Conservation (phyloP, 1,284 basidiomycete genomes). For the Cerioporus squamosus region DNA sequence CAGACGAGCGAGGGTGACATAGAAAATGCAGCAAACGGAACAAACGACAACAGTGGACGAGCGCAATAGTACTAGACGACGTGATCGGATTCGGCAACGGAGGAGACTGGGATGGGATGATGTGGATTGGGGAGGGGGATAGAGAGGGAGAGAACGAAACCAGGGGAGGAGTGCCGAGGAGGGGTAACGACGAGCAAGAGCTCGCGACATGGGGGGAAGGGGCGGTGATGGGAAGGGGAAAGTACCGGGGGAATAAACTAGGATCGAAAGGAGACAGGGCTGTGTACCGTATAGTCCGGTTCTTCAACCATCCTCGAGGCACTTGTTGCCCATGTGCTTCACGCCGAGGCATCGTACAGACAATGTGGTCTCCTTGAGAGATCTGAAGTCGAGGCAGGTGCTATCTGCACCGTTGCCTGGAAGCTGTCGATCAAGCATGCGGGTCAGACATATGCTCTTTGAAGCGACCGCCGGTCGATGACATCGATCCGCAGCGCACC, state of each 20-base stretch:
- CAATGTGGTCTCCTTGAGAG: constrained; percentile 19
- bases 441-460: constrained; percentile 7
- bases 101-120: neutral
- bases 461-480: constrained; percentile 3
- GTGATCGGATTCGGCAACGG: constrained; percentile 7
- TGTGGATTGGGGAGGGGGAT: neutral
- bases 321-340: constrained; percentile 22
- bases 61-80: constrained; percentile 24
- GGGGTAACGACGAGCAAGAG: constrained; percentile 24
- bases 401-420: constrained; percentile 8
- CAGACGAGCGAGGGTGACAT: constrained; percentile 27
- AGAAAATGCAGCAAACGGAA: constrained; percentile 30
- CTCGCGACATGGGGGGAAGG: constrained; percentile 5
- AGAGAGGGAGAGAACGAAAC: constrained; percentile 3
- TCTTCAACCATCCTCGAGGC: constrained; percentile 19
- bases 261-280: constrained; percentile 19
- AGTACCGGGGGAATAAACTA: constrained; percentile 21
- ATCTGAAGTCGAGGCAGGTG: constrained; percentile 11
- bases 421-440: constrained; percentile 5
- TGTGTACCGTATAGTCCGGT: constrained; percentile 22
- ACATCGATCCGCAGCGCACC: constrained; percentile 12
- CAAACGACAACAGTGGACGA: constrained; percentile 32
- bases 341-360: constrained; percentile 12
- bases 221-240: constrained; percentile 9
- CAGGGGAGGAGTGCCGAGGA: constrained; percentile 1